Evolutionary conservation across 768 basidiomycete species (phyloP).

Genomic region (Naematelia aurantialba): DNA sequence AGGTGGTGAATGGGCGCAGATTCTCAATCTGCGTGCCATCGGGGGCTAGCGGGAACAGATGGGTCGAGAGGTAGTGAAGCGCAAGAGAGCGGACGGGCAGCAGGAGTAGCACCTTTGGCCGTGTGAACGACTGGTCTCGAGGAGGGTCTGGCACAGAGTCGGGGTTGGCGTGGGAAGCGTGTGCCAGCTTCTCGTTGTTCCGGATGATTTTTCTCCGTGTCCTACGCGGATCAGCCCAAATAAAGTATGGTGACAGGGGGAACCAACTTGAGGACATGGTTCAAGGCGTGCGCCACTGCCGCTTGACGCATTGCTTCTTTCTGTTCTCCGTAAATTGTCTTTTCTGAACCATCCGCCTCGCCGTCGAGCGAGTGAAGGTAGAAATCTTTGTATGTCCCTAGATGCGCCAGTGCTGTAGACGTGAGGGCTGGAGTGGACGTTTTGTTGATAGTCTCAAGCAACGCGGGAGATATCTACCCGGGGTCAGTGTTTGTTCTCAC

Average conservation of each 20-base stretch:
- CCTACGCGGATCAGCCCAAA: constrained; percentile 54
- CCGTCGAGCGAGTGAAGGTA: constrained; percentile 66
- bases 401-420: constrained; percentile 59
- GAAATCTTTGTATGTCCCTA: constrained; percentile 68
- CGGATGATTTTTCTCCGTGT: constrained; percentile 85
- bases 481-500: neutral
- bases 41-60: constrained; percentile 68
- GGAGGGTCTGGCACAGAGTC: constrained; percentile 56
- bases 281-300: constrained; percentile 72
- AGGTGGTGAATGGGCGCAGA: constrained; percentile 69
- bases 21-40: constrained; percentile 80
- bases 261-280: constrained; percentile 81
- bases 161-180: constrained; percentile 51
- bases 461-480: constrained; percentile 42
- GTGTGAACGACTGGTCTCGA: constrained; percentile 96
- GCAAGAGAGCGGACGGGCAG: constrained; percentile 90
- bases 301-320: constrained; percentile 65
- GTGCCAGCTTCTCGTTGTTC: constrained; percentile 87
- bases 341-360: constrained; percentile 52
- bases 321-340: constrained; percentile 45
- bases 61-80: constrained; percentile 71
- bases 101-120: constrained; percentile 86
- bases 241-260: neutral
- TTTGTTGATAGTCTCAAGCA: constrained; percentile 59
- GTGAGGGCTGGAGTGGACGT: constrained; percentile 30